A percentile compares a stretch with the other conserved stretches of the same genome.
phyloP scores from a whole-genome alignment of 2,329 filamentous ascomycete species.

The Aspergillus ochraceus region DNA sequence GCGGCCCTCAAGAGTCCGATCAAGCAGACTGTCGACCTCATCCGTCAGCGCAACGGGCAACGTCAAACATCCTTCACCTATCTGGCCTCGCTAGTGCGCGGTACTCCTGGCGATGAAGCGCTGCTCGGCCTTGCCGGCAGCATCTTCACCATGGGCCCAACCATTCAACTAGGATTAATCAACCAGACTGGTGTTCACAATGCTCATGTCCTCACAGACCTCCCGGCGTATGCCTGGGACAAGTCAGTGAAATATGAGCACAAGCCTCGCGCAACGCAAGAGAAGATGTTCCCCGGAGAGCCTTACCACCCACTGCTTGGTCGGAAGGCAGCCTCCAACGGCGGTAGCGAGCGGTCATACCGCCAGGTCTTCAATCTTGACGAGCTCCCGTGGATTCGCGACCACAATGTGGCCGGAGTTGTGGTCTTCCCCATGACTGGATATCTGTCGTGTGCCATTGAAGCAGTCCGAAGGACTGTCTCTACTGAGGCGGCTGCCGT shows the following conservation, averaged over 20 bases:
- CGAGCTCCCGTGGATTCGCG: not conserved
- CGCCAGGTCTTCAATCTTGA: not conserved
- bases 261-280: not conserved
- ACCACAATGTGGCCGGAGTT: not conserved
- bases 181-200: not conserved
- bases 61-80: not conserved
- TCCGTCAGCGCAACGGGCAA: not conserved
- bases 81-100: not conserved
- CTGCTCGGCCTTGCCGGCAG: not conserved
- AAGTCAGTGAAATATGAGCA: not conserved
- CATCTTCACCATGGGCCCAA: not conserved
- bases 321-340: not conserved
- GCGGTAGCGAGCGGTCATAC: not conserved
- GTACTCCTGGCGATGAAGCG: not conserved
- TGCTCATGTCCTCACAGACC: not conserved
- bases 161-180: not conserved
- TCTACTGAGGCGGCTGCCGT: not conserved
- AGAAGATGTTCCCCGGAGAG: not conserved
- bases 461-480: not conserved
- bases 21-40: not conserved
- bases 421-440: not conserved
- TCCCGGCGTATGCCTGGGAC: not conserved
- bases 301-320: not conserved
- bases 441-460: not conserved
- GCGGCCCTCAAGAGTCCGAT: not conserved